Evolutionary conservation across 2,329 filamentous ascomycete genomes (phyloP), one percentile per base, ranked within the genome.

Genomic region (Microcyclosporella mali): DNA sequence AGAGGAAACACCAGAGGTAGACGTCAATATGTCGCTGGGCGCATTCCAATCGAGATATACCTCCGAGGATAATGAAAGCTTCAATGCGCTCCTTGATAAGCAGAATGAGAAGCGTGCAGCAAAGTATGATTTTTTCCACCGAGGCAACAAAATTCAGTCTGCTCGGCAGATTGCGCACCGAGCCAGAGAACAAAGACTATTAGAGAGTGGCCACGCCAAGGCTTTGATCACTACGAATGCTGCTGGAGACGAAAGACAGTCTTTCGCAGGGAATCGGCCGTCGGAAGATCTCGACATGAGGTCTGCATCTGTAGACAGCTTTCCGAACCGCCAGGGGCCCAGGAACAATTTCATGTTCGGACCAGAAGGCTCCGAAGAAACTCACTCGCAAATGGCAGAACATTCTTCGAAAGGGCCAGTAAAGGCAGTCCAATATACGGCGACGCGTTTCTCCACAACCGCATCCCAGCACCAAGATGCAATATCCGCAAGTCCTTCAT

Each of bases 61-160:
- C 1, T 95, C 88, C 59, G 92, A 98, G 65, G 92, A 98, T 63
- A 97, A 97, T 60, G 92, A 95, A 62, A 94, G 86, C 56, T 97
- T 98, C 70, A 94, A 95, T 66, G 84, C 83, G 56, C 73, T 98
- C 1, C 71, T 97, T 19, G 92, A 98, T 67, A 85, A 82, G 58
- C 88, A 95, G 59, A 98, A 95, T 59, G 75, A 82, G 48, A 90
- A 88, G 63, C 79, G 76, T 38, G 82, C 85, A 0, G 83, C 89
- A 58, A 94, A 90, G 57, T 85, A 95, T 59, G 81, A 81, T 1
- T 95, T 90, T 85, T 72, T 97, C 34, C 94, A 88, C 81, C 77
- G 80, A 8, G 85, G 82, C 19, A 95, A 97, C 67, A 90, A 90
- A 62, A 77, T 95, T 33, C 75, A 77, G 0, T 71, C 76, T 11